phyloP scores from a whole-genome alignment of 805 yeast genomes.

The Starmerella ratchasimensis region DNA sequence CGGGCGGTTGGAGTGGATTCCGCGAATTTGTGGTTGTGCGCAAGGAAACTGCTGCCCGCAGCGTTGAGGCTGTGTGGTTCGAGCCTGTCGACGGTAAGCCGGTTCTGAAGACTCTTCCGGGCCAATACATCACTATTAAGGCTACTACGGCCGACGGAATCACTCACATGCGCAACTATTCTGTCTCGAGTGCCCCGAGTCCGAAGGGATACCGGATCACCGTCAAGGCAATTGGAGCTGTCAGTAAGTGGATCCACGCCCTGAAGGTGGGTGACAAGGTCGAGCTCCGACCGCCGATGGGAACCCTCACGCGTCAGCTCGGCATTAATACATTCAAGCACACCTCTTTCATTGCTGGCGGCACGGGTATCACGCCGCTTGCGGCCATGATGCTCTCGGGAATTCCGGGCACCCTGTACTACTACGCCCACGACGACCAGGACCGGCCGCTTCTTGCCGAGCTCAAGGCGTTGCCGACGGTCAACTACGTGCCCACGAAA shows the following conservation, averaged over 20 bases:
- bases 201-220: conserved; percentile 40
- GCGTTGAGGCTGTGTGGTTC: conserved; percentile 41
- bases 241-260: conserved; percentile 35
- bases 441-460: conserved; percentile 11
- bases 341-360: conserved; percentile 40
- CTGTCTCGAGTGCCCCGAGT: conserved; percentile 34
- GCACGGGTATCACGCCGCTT: conserved; percentile 57
- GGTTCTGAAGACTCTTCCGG: conserved; percentile 25
- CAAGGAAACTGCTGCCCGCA: conserved; percentile 33
- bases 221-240: conserved; percentile 29
- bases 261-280: conserved; percentile 41
- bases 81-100: conserved; percentile 33
- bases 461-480: conserved; percentile 9
- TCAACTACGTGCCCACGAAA: conserved; percentile 1
- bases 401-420: conserved; percentile 24
- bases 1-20: conserved; percentile 48
- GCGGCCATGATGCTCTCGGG: conserved; percentile 34
- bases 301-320: conserved; percentile 24
- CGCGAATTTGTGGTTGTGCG: conserved; percentile 36
- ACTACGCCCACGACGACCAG: conserved; percentile 28
- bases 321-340: conserved; percentile 23
- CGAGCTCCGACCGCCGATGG: conserved; percentile 46
- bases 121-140: conserved; percentile 34
- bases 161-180: conserved; percentile 44
- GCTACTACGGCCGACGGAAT: conserved; percentile 27